Evolutionary conservation across 1,284 basidiomycete species (phyloP).

Genomic region (Cutaneotrichosporon sp.): DNA sequence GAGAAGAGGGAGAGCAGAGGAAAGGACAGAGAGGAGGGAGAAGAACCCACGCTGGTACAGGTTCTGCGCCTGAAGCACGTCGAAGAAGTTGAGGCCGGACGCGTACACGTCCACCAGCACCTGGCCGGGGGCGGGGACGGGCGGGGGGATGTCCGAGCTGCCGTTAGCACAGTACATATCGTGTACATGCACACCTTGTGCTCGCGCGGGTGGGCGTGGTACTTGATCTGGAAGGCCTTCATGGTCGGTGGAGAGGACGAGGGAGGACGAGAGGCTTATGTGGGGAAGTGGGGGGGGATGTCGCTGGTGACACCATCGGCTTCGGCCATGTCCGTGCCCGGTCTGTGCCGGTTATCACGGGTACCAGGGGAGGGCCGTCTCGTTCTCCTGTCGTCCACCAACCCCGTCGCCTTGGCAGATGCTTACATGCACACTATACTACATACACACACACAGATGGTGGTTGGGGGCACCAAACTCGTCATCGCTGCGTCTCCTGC

Average conservation of each 20-base stretch:
- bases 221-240: slow-evolving; percentile 74
- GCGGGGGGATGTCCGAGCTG: slow-evolving; percentile 60
- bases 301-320: background rate
- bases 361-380: background rate
- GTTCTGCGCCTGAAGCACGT: slow-evolving; percentile 20
- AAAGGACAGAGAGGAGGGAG: background rate
- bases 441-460: too few relatives aligned
- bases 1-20: background rate
- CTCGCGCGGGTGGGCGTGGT: slow-evolving; percentile 72
- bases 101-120: slow-evolving; percentile 77
- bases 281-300: background rate
- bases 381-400: too few relatives aligned
- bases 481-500: too few relatives aligned
- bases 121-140: slow-evolving; percentile 62
- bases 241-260: slow-evolving; percentile 53
- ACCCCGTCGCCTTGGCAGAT: too few relatives aligned
- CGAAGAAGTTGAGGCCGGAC: slow-evolving; percentile 47
- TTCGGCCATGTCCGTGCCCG: background rate
- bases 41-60: background rate
- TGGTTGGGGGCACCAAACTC: too few relatives aligned
- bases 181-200: slow-evolving; percentile 58
- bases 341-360: background rate
- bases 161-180: background rate
- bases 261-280: background rate
- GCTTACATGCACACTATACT: too few relatives aligned